Evolutionary conservation across 345 rosid species (phyloP).

Genomic region (Turnera subulata): DNA sequence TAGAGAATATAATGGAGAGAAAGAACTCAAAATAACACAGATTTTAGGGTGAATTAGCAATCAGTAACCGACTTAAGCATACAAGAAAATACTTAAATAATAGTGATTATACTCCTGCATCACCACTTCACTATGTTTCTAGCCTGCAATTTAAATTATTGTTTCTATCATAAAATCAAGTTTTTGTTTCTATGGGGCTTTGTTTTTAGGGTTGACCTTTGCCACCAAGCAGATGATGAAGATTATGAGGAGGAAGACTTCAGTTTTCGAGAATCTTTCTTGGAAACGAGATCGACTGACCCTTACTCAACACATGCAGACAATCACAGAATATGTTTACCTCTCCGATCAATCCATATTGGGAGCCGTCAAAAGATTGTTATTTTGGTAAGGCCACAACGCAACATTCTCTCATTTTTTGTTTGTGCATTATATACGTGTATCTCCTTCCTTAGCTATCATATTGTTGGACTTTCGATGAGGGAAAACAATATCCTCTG

Average conservation of each 20-base stretch:
- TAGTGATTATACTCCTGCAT: too few species aligned
- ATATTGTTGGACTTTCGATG: conserved; percentile 4
- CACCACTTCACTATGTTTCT: conserved; percentile 11
- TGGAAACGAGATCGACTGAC: conserved; percentile 34
- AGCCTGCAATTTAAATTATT: conserved; percentile 6
- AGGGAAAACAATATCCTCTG: conserved; percentile 1
- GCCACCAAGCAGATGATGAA: conserved; percentile 61
- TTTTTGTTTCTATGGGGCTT: conserved; percentile 14
- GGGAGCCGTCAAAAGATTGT: conserved; percentile 68
- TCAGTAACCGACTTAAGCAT: too few species aligned
- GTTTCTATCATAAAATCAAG: conserved; percentile 6
- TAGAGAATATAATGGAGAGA: too few species aligned
- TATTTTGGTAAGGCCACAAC: conserved; percentile 40
- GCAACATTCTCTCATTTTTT: conserved; percentile 1
- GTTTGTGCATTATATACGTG: not conserved
- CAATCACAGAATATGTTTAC: conserved; percentile 39
- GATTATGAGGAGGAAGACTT: conserved; percentile 58
- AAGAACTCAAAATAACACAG: too few species aligned
- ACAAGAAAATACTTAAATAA: too few species aligned
- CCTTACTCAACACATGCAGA: conserved; percentile 33
- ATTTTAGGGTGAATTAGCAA: too few species aligned
- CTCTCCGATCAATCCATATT: conserved; percentile 42
- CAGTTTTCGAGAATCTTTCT: conserved; percentile 47
- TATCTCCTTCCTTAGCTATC: not conserved
- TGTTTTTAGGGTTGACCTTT: conserved; percentile 57